phyloP scores from a whole-genome alignment of 2,329 filamentous ascomycete species.

The Kalaharituber pfeilii region DNA sequence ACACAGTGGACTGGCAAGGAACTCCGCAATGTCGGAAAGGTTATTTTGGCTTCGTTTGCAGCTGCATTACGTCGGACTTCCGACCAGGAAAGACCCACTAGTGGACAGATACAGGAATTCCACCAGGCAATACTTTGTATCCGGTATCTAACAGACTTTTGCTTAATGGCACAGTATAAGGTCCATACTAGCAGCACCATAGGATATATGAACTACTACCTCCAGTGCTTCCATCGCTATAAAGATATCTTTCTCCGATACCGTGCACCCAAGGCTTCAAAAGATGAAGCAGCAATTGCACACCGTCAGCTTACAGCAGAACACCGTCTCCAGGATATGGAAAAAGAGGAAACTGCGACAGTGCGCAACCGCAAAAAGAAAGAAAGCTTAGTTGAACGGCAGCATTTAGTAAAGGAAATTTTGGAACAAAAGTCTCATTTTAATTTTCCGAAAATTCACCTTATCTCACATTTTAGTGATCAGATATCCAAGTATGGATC shows the following conservation, averaged over 20 bases:
- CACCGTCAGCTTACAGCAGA: not conserved
- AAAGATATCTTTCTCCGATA: constrained; percentile 8
- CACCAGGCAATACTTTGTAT: not conserved
- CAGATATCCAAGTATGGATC: too few species aligned
- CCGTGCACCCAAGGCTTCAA: not conserved
- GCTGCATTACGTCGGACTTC: not conserved
- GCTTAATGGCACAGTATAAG: constrained; percentile 3
- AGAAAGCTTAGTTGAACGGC: not conserved
- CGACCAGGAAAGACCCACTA: not conserved
- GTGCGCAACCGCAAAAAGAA: not conserved
- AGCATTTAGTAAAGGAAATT: not conserved
- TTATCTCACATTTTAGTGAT: too few species aligned
- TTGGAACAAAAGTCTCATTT: not conserved
- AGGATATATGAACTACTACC: constrained; percentile 2
- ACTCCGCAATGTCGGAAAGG: not conserved
- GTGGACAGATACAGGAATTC: not conserved
- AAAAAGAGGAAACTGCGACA: not conserved
- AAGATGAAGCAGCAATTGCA: not conserved
- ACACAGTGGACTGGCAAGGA: constrained; percentile 5
- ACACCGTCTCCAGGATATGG: not conserved
- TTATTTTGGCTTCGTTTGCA: not conserved
- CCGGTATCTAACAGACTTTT: not conserved
- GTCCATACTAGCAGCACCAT: constrained; percentile 1
- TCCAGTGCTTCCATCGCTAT: constrained; percentile 1
- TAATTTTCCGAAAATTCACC: too few species aligned